Conservation (phyloP, 2,329 filamentous ascomycete genomes). For the Nothopassalora personata region DNA sequence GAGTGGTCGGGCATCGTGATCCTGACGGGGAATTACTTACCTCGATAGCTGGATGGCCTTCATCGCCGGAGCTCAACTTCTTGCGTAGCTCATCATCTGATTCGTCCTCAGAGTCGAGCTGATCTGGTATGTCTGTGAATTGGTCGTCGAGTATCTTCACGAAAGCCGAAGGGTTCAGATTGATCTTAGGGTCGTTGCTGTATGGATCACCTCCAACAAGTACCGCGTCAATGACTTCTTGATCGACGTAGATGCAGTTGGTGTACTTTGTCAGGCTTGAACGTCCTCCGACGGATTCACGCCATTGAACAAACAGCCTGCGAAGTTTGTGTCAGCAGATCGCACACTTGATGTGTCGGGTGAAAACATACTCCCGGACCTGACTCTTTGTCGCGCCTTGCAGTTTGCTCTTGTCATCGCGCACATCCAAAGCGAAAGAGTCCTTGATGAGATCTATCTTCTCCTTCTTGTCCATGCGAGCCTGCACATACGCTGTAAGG, state of each 20-base stretch:
- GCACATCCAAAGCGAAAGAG: not conserved
- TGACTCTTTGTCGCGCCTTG: not conserved
- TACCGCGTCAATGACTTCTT: constrained; percentile 11
- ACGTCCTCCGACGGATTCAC: not conserved
- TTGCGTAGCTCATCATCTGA: no score
- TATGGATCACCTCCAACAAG: not conserved
- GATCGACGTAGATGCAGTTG: constrained; percentile 5
- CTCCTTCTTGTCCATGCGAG: not conserved
- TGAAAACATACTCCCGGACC: constrained; percentile 1
- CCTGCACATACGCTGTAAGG: not conserved
- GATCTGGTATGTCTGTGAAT: not conserved
- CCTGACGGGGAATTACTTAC: not conserved
- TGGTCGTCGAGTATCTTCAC: not conserved
- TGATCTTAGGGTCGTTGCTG: not conserved
- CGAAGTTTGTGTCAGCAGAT: no score
- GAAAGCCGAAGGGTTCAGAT: not conserved
- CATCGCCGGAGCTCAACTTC: not conserved
- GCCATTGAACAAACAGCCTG: constrained; percentile 2
- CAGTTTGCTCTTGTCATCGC: constrained; percentile 1
- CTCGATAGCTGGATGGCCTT: not conserved
- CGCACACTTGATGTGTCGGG: no score
- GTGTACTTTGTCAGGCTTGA: not conserved
- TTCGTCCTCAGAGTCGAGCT: no score
- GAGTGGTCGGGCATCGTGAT: no score
- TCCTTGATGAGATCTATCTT: not conserved